Base-by-base conservation (phyloP, 164 flowering plant species). In the Litsea cubeba region DNA sequence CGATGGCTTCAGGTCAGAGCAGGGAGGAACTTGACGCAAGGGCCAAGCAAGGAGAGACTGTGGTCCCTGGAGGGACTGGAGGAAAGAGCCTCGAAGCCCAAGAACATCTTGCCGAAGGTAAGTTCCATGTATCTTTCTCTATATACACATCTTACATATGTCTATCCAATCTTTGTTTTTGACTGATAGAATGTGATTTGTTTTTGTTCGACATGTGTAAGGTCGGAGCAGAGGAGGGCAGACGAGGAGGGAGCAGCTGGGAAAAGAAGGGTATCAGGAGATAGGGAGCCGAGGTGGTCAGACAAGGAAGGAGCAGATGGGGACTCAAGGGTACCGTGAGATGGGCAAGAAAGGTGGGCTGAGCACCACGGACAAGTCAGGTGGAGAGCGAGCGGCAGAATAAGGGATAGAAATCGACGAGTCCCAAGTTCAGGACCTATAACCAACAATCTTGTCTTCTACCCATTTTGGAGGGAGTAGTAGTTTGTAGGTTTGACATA, bases 11-110 rank as follows among this genome's bases (percentile, higher is more conserved):
- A 17, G 69, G 71, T 10, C 63, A 74, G 26, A 82, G 79, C 40
- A 79, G 85, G 69, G 65, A 67, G 1, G 84, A 90, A 46, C 88
- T 91, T 2, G 95, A 93, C 75, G 84, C 79, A 2, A 84, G 82
- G 87, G 98, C 94, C 1, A 81, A 82, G 80, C 85, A 85, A 35
- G 97, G 96, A 24, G 89, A 91, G 85, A 90, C 93, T 1, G 97
- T 91, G 0, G 80, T 90, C 26, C 96, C 92, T 17, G 93, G 90
- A 12, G 97, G 93, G 0, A 91, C 92, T 0, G 92, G 96, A 15
- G 97, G 97, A 65, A 89, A 85, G 80, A 89, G 91, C 86, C 89
- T 89, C 6, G 91, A 88, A 77, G 98, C 98, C 32, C 97, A 91
- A 68, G 89, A 90, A 60, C 90, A 86, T 74, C 89, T 94, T 0